Percentiles rank a stretch among this genome's conserved stretches.
Evolutionary conservation across 805 yeast species (phyloP).

Genomic region (Scheffersomyces amazonensis): DNA sequence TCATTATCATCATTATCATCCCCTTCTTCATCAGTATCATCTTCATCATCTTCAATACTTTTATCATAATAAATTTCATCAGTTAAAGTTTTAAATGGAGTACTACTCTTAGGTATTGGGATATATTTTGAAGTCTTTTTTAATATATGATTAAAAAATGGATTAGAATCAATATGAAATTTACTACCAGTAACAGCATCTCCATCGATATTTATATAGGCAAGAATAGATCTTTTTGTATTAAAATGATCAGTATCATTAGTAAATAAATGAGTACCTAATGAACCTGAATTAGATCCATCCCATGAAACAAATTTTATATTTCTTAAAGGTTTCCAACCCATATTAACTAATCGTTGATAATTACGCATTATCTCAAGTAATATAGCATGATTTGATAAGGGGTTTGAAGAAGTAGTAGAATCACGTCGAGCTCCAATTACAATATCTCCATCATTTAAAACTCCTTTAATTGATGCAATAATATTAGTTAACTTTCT

Average conservation of each 20-base stretch:
- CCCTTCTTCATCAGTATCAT: slow-evolving; percentile 4
- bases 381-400: slow-evolving; percentile 37
- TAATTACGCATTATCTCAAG: slow-evolving; percentile 37
- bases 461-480: slow-evolving; percentile 32
- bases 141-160: slow-evolving; percentile 32
- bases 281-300: slow-evolving; percentile 29
- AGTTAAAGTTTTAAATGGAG: slow-evolving; percentile 16
- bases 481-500: slow-evolving; percentile 27
- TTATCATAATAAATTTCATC: slow-evolving; percentile 4
- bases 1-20: slow-evolving; percentile 8
- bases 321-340: slow-evolving; percentile 42
- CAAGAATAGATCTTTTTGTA: slow-evolving; percentile 22
- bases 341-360: slow-evolving; percentile 25
- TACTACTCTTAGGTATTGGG: slow-evolving; percentile 26
- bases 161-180: slow-evolving; percentile 31
- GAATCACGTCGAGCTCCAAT: slow-evolving; percentile 41
- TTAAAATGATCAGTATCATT: slow-evolving; percentile 18
- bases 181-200: slow-evolving; percentile 37
- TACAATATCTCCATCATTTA: slow-evolving; percentile 37
- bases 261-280: slow-evolving; percentile 25
- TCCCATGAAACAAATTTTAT: slow-evolving; percentile 43
- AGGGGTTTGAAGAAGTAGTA: slow-evolving; percentile 32
- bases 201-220: slow-evolving; percentile 38
- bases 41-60: slow-evolving; percentile 2
- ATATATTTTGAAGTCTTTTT: slow-evolving; percentile 24